Evolutionary conservation across 116 monocot species (phyloP).

Genomic region (Dioscorea cayenensis): DNA sequence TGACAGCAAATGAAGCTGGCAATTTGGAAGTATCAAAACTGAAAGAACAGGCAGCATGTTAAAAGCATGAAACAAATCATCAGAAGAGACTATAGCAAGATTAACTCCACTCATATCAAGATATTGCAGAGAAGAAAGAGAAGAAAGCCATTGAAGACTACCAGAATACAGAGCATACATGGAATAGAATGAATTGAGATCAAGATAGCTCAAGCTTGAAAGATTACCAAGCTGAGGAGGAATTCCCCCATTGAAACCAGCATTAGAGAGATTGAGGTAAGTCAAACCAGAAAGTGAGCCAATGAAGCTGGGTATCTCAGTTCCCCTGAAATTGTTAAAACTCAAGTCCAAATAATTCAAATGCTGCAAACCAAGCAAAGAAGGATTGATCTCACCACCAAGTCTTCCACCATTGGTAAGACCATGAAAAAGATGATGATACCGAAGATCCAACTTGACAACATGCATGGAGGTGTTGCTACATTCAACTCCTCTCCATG

Average conservation of each 20-base stretch:
- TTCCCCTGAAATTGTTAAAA: conserved; percentile 9
- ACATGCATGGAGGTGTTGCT: conserved; percentile 13
- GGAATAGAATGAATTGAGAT: conserved; percentile 7
- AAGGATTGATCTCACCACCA: conserved; percentile 16
- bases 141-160: conserved; percentile 2
- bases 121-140: conserved; percentile 10
- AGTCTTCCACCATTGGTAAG: neutral
- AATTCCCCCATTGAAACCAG: conserved; percentile 13
- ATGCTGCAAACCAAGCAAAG: conserved; percentile 10
- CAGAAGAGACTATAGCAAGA: neutral
- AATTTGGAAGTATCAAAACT: neutral
- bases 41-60: conserved; percentile 10
- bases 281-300: conserved; percentile 13
- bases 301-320: conserved; percentile 17
- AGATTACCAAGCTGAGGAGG: conserved; percentile 33
- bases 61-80: conserved; percentile 10
- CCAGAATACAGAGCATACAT: no score
- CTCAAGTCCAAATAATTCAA: conserved; percentile 17
- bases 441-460: conserved; percentile 5
- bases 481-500: conserved; percentile 17
- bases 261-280: conserved; percentile 19
- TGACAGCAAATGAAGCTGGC: neutral
- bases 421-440: neutral
- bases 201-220: conserved; percentile 12
- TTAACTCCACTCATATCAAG: conserved; percentile 11